Evolutionary conservation across 2,329 filamentous ascomycete genomes (phyloP).

Genomic region (Exophiala xenobiotica): DNA sequence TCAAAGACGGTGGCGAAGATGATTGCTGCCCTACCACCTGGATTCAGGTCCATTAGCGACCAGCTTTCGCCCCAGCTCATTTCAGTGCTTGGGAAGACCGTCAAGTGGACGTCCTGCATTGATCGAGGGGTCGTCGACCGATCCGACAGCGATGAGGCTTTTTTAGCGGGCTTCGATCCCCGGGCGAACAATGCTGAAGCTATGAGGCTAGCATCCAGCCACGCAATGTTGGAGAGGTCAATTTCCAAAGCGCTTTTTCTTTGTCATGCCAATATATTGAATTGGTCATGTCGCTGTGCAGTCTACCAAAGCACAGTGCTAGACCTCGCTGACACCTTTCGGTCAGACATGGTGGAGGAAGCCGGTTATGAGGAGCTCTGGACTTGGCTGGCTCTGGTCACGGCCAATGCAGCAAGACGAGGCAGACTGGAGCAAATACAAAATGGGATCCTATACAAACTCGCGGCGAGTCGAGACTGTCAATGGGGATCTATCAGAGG

Average conservation of each 20-base stretch:
- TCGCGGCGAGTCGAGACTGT: neutral
- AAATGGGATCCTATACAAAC: constrained; percentile 13
- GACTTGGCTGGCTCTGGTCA: constrained; percentile 15
- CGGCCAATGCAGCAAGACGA: constrained; percentile 21
- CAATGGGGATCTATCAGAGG: constrained; percentile 11
- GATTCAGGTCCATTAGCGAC: constrained; percentile 13
- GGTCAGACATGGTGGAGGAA: constrained; percentile 1
- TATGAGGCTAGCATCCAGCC: constrained; percentile 16
- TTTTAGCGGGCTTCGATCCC: constrained; percentile 20
- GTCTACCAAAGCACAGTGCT: constrained; percentile 14
- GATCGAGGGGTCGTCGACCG: constrained; percentile 4
- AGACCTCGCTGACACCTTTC: constrained; percentile 15
- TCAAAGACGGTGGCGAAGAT: constrained; percentile 1
- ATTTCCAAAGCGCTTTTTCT: constrained; percentile 21
- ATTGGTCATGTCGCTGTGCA: constrained; percentile 23
- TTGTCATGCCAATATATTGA: constrained; percentile 20
- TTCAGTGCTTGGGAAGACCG: constrained; percentile 10
- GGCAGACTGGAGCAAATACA: constrained; percentile 12
- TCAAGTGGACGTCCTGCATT: constrained; percentile 18
- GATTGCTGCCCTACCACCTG: constrained; percentile 11
- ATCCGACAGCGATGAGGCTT: constrained; percentile 11
- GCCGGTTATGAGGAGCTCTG: constrained; percentile 9
- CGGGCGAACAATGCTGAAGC: constrained; percentile 13
- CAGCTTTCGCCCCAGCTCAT: constrained; percentile 9
- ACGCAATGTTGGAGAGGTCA: constrained; percentile 7